A percentile compares a stretch with the other conserved stretches of the same genome.
Evolutionary conservation across 495 filamentous ascomycete species (phyloP).

Genomic region (Podospora comata): DNA sequence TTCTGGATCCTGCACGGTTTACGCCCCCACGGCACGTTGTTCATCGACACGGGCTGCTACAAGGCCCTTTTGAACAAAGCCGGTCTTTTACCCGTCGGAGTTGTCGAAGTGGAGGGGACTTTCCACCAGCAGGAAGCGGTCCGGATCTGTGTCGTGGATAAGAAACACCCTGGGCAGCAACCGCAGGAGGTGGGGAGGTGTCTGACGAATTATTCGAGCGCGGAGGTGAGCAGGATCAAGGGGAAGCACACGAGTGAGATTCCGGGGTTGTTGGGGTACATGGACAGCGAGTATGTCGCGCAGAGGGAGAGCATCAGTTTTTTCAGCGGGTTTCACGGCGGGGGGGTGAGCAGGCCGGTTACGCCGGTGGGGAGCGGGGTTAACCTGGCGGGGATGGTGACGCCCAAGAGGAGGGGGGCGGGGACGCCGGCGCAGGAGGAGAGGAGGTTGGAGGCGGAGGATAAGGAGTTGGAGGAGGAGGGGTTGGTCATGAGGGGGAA

Average conservation of each 20-base stretch:
- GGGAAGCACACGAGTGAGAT: slow-evolving; percentile 82
- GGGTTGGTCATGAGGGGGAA: not conserved
- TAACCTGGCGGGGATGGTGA: slow-evolving; percentile 9
- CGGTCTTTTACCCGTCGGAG: slow-evolving; percentile 84
- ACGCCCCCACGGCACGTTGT: slow-evolving; percentile 85
- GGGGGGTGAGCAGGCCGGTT: slow-evolving; percentile 37
- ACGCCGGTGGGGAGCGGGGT: slow-evolving; percentile 31
- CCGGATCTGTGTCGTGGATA: slow-evolving; percentile 70
- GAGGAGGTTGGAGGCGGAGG: not conserved
- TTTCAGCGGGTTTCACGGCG: slow-evolving; percentile 47
- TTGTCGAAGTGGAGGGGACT: slow-evolving; percentile 81
- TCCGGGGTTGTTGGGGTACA: slow-evolving; percentile 73
- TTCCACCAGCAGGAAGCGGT: slow-evolving; percentile 94
- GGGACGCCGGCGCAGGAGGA: not conserved
- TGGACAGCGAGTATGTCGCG: slow-evolving; percentile 92
- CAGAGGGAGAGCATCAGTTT: slow-evolving; percentile 84
- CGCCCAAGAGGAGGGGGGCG: slow-evolving; percentile 15
- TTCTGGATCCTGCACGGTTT: slow-evolving; percentile 97
- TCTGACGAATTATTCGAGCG: slow-evolving; percentile 82
- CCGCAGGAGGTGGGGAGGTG: slow-evolving; percentile 76
- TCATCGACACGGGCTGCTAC: slow-evolving; percentile 86
- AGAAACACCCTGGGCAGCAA: slow-evolving; percentile 22
- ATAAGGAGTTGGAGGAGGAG: not conserved
- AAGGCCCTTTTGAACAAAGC: slow-evolving; percentile 75
- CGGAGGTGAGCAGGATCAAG: slow-evolving; percentile 78